These are phyloP conservation scores for Skeletonema menzelii DNA, from an alignment of 108 stramenopile species.

Conservation along the genomic window DNA sequence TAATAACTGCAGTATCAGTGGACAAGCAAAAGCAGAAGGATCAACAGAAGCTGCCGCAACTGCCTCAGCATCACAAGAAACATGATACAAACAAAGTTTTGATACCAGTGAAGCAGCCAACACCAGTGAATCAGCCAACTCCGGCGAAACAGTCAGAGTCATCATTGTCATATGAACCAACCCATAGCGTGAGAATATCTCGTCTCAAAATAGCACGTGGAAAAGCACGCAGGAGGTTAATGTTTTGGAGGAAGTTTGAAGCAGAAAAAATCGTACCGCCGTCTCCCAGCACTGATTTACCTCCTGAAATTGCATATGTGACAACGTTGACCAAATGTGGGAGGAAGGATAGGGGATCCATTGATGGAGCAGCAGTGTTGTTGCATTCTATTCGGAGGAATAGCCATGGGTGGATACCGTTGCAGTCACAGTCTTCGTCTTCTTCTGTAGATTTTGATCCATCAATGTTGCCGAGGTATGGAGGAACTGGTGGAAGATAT, in stretches of 20 bases:
- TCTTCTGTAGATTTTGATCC: not conserved
- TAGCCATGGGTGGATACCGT: slow-evolving; percentile 35
- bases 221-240: slow-evolving; percentile 2
- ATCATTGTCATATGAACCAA: slow-evolving; percentile 14
- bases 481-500: slow-evolving; percentile 40
- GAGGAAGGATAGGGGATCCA: not conserved
- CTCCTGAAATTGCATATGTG: slow-evolving; percentile 37
- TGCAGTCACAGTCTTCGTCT: slow-evolving; percentile 6
- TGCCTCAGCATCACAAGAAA: not conserved
- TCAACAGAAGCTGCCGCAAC: not conserved
- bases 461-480: slow-evolving; percentile 21
- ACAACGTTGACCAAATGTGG: slow-evolving; percentile 37
- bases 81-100: not conserved
- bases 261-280: slow-evolving; percentile 35
- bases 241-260: slow-evolving; percentile 27
- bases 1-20: not conserved
- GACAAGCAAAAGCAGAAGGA: not conserved
- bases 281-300: slow-evolving; percentile 7
- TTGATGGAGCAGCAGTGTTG: slow-evolving; percentile 48
- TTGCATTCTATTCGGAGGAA: slow-evolving; percentile 47
- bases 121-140: not conserved
- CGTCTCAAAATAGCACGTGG: not conserved
- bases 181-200: no score
- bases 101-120: not conserved
- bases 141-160: no score